Conservation (phyloP, 2,329 filamentous ascomycete species). For the Penicillium glabrum region DNA sequence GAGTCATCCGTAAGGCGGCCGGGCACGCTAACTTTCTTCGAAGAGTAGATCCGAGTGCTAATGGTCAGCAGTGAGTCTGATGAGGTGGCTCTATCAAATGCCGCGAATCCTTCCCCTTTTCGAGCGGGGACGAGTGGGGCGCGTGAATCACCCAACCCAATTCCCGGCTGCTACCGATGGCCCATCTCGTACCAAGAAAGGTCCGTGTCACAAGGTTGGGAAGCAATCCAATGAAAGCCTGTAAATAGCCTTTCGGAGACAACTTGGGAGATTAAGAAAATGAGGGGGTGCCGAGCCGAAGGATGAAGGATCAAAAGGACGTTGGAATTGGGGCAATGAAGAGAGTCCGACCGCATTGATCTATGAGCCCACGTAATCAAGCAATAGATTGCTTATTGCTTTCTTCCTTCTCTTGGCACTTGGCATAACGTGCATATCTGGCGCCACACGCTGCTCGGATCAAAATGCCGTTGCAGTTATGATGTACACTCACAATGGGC, state of each 20-base stretch:
- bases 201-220: constrained; percentile 1
- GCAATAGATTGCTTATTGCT: neutral
- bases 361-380: neutral
- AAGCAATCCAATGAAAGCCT: neutral
- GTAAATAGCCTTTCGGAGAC: neutral
- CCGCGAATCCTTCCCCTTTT: neutral
- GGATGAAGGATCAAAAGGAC: neutral
- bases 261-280: neutral
- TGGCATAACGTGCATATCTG: neutral
- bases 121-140: neutral
- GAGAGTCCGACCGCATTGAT: neutral
- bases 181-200: neutral
- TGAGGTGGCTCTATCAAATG: neutral
- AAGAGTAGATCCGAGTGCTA: neutral
- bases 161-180: neutral
- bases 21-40: constrained; percentile 7
- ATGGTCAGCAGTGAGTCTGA: neutral
- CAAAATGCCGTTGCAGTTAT: neutral
- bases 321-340: neutral
- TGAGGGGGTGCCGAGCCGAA: neutral
- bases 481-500: neutral
- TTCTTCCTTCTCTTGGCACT: neutral
- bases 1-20: neutral
- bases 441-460: neutral
- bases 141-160: neutral